Evolutionary conservation across 805 yeast genomes (phyloP).

Genomic region (Millerago galiae): DNA sequence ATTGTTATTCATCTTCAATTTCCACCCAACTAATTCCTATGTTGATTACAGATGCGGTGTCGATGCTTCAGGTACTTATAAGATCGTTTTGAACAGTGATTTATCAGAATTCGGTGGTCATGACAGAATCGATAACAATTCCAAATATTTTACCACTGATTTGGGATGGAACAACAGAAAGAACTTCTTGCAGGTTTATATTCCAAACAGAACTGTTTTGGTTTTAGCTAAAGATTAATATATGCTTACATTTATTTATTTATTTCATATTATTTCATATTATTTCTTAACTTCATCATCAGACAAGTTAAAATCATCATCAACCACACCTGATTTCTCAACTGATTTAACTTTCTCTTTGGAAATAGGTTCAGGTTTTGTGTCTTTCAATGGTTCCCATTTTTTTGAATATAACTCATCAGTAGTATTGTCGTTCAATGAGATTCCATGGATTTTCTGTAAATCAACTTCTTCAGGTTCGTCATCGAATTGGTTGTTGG

Average conservation of each 20-base stretch:
- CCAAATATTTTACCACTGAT: slow-evolving; percentile 63
- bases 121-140: slow-evolving; percentile 51
- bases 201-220: slow-evolving; percentile 72
- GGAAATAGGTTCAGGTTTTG: slow-evolving; percentile 24
- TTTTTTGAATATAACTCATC: slow-evolving; percentile 23
- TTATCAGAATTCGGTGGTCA: slow-evolving; percentile 74
- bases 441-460: slow-evolving; percentile 42
- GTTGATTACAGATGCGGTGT: slow-evolving; percentile 90
- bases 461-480: slow-evolving; percentile 48
- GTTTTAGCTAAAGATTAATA: slow-evolving; percentile 39
- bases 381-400: slow-evolving; percentile 36
- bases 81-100: slow-evolving; percentile 72
- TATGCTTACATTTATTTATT: no score
- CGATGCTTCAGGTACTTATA: slow-evolving; percentile 69
- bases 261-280: no score
- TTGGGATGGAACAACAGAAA: slow-evolving; percentile 75
- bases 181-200: slow-evolving; percentile 68
- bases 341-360: background rate
- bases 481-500: slow-evolving; percentile 34
- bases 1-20: slow-evolving; percentile 78
- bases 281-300: slow-evolving; percentile 11
- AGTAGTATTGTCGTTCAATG: slow-evolving; percentile 34
- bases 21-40: slow-evolving; percentile 79
- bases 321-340: slow-evolving; percentile 13
- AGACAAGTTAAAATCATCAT: slow-evolving; percentile 41